Base-by-base conservation (phyloP, 441 rosid species). In the Populus hybrid region DNA sequence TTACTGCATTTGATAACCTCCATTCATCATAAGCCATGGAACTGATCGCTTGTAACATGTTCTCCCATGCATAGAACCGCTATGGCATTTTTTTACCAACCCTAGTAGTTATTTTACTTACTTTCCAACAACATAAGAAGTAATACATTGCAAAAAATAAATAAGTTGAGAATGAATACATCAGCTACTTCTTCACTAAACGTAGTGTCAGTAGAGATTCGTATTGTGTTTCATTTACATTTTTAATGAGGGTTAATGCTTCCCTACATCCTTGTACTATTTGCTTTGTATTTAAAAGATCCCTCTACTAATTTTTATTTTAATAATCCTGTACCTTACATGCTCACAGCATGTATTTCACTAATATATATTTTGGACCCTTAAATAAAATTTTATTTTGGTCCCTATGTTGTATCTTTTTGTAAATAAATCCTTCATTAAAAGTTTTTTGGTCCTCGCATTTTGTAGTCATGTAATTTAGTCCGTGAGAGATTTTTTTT, bases 1-100 rank as follows among this genome's bases (percentile, higher is more conserved):
- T 26, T 28, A 36, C 68, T 72, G 40, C 79, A 50, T 71, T 65
- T 76, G 56, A 72, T 63, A 63, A 66, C 9, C 16, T 77, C 59
- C 72, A 33, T 66, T 68, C 18, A 53, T 68, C 70, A 64, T 71
- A 68, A 35, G 14, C 72, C 59, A 7, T 59, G 0, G 23, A 59
- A n/a, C 64, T 59, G 21, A 59, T 59, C 11, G n/a, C 23, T 1
- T 20, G 64, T 7, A 59, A 6, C 21, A 59, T 59, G 64, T 59
- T 59, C 24, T 59, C 24, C 23, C 64, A n/a, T 8, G 64, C 4
- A 59, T 2, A 7, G 64, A 59, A 21, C 24, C 28, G 1, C 5
- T 7, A 56, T 61, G 65, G 4, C 40, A 29, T 56, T 38, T 31
- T 45, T 50, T 12, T 18, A 20, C 18, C 61, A 36, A 20, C 21